phyloP scores from a whole-genome alignment of 805 yeast species.

The Kodamaea restingae region DNA sequence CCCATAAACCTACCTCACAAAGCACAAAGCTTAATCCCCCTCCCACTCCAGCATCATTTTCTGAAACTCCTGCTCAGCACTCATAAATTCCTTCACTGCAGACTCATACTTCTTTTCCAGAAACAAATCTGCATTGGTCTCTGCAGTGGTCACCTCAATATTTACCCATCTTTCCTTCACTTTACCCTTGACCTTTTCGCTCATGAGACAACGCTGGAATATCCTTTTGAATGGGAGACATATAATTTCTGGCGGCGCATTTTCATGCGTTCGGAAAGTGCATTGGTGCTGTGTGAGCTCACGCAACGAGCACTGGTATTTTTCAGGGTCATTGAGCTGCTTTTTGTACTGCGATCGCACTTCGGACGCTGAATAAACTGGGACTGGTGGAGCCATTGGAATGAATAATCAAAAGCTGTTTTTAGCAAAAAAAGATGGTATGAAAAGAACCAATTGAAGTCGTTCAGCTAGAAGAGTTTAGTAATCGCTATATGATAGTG shows the following conservation, averaged over 20 bases:
- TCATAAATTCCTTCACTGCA: constrained; percentile 31
- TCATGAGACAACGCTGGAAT: constrained; percentile 37
- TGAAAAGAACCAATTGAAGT: too few species aligned
- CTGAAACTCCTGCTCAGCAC: constrained; percentile 36
- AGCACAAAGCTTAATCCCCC: background rate
- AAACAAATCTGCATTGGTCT: constrained; percentile 27
- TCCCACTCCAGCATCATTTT: constrained; percentile 20
- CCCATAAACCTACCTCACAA: too few species aligned
- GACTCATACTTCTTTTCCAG: constrained; percentile 20
- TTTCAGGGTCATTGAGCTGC: constrained; percentile 27
- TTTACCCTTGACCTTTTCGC: constrained; percentile 25
- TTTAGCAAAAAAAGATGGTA: too few species aligned
- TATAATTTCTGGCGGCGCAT: constrained; percentile 31
- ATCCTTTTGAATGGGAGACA: constrained; percentile 42
- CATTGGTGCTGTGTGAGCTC: constrained; percentile 41
- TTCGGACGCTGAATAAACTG: constrained; percentile 31
- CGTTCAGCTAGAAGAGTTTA: too few species aligned
- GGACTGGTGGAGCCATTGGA: constrained; percentile 44
- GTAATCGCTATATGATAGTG: too few species aligned
- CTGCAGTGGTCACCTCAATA: constrained; percentile 35
- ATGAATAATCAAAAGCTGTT: background rate
- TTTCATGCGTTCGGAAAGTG: constrained; percentile 29
- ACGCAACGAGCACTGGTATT: constrained; percentile 31
- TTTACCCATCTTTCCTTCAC: constrained; percentile 30
- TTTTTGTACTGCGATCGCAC: constrained; percentile 22